Conservation (phyloP, 1,284 basidiomycete species). For the Mycena sp. region DNA sequence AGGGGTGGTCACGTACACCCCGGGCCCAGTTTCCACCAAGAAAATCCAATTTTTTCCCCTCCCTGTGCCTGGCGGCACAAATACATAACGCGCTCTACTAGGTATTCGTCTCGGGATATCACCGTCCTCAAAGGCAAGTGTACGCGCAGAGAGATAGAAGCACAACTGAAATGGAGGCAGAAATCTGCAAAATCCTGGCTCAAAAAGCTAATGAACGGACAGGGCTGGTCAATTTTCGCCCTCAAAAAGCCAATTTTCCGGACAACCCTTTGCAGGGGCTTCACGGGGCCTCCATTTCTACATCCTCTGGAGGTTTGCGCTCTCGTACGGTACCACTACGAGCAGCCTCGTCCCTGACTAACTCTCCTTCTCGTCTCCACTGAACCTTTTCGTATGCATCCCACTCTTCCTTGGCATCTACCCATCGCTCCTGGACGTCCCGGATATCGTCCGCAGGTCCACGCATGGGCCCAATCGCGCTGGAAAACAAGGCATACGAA, state of each 20-base stretch:
- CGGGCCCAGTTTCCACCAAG: too few species aligned
- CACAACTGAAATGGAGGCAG: background rate
- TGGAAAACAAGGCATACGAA: constrained; percentile 71
- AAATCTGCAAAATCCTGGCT: background rate
- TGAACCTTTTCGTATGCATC: constrained; percentile 80
- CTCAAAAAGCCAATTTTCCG: too few species aligned
- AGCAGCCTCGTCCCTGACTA: constrained; percentile 44
- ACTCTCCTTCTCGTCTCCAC: constrained; percentile 73
- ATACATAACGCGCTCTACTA: too few species aligned
- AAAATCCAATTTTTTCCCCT: too few species aligned
- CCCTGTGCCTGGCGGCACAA: too few species aligned
- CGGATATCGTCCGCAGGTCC: constrained; percentile 69
- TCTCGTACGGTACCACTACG: constrained; percentile 33
- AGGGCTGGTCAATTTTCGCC: background rate
- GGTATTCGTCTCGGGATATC: too few species aligned
- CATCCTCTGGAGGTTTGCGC: constrained; percentile 26
- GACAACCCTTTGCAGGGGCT: too few species aligned
- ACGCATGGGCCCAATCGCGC: constrained; percentile 66
- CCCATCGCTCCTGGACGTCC: constrained; percentile 91
- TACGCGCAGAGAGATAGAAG: too few species aligned
- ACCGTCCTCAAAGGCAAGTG: too few species aligned
- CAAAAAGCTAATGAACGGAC: too few species aligned
- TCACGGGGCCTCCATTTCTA: too few species aligned
- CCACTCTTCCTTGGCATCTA: constrained; percentile 81
- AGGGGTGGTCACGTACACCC: too few species aligned